Evolutionary conservation across 352 stramenopile species (phyloP).

Genomic region (Phytophthora idaei): DNA sequence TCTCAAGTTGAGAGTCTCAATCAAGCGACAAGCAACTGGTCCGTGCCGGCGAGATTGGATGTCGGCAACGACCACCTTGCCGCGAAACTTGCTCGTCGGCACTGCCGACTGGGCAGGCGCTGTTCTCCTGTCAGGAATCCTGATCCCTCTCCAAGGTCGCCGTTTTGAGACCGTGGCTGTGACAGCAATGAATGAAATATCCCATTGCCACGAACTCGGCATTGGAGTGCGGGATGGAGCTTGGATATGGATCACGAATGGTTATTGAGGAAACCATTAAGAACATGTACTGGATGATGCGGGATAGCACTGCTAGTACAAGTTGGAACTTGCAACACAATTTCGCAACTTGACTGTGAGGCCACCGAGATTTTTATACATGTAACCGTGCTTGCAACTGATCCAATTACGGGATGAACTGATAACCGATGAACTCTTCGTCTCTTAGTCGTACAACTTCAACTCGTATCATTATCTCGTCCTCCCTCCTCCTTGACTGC

Average conservation of each 20-base stretch:
- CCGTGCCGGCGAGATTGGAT: not conserved
- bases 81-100: not conserved
- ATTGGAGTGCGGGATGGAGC: not conserved
- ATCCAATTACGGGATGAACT: not conserved
- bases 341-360: not conserved
- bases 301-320: not conserved
- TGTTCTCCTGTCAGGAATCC: not conserved
- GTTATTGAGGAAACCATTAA: not conserved
- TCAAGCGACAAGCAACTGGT: slow-evolving; percentile 5
- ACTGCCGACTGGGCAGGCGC: not conserved
- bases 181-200: not conserved
- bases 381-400: not conserved
- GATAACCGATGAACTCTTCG: not conserved
- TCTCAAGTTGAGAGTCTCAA: slow-evolving; percentile 3
- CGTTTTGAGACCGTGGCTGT: not conserved
- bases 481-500: slow-evolving; percentile 28
- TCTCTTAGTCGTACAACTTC: slow-evolving; percentile 1
- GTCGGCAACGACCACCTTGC: not conserved
- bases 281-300: not conserved
- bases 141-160: not conserved
- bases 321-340: not conserved
- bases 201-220: not conserved
- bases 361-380: not conserved
- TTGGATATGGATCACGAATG: not conserved
- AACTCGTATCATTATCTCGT: slow-evolving; percentile 32